Conservation (phyloP, 306 rosid genomes). For the Calophaca sinica region DNA sequence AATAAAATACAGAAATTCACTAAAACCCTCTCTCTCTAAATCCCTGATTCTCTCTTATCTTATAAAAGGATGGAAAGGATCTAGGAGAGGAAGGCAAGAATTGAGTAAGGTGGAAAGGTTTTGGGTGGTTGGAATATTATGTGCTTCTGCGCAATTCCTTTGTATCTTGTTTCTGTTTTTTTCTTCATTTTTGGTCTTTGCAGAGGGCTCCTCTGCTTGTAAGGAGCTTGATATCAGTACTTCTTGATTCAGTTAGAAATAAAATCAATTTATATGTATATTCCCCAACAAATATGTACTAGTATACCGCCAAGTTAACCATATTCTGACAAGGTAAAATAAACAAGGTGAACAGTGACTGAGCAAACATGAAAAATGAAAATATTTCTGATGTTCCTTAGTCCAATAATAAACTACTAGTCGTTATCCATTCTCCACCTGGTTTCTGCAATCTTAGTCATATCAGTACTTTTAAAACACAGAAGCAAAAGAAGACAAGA, state of each 20-base stretch:
- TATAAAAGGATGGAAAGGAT: too few species aligned
- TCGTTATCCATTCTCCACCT: slow-evolving; percentile 33
- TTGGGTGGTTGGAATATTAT: neutral
- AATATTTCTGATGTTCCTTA: neutral
- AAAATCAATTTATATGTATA: slow-evolving; percentile 9
- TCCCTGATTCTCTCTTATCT: too few species aligned
- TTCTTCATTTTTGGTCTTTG: slow-evolving; percentile 12
- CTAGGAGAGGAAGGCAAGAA: neutral
- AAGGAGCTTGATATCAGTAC: neutral
- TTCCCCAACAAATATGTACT: slow-evolving; percentile 24
- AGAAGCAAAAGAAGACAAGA: slow-evolving; percentile 7
- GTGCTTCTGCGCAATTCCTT: slow-evolving; percentile 5
- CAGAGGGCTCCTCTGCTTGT: slow-evolving; percentile 5
- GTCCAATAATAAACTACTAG: slow-evolving; percentile 20
- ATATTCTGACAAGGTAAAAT: slow-evolving; percentile 25
- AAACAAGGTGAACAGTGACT: slow-evolving; percentile 17
- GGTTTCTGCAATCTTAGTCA: slow-evolving; percentile 4
- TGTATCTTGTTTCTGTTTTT: slow-evolving; percentile 20
- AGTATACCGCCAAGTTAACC: slow-evolving; percentile 6
- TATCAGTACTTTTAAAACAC: slow-evolving; percentile 12
- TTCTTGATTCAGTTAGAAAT: slow-evolving; percentile 21
- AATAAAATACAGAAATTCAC: too few species aligned
- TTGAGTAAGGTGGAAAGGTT: slow-evolving; percentile 5
- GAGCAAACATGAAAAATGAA: slow-evolving; percentile 10
- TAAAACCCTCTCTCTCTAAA: too few species aligned